A percentile compares a stretch with the other conserved stretches of the same genome.
These are phyloP conservation scores for Pittosporum tobira DNA, from an alignment of 129 eudicot genomes.

Conservation along the genomic window DNA sequence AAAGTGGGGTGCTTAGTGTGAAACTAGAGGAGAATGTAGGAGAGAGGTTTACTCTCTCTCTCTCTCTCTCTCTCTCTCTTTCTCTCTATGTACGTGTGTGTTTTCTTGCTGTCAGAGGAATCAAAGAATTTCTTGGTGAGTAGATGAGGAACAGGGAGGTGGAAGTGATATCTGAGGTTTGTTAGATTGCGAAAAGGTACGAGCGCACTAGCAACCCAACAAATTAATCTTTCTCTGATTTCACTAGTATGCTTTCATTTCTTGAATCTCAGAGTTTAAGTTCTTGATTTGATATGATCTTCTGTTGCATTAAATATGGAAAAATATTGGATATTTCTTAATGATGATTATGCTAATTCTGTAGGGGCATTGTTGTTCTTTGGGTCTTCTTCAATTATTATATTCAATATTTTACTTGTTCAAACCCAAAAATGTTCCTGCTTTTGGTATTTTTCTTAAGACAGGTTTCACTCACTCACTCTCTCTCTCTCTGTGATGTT, in stretches of 20 bases:
- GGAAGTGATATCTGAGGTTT: neutral
- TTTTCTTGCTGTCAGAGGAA: slow-evolving; percentile 5
- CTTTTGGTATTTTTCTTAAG: no score
- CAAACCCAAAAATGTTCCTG: no score
- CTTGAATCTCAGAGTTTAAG: neutral
- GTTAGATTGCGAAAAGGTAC: slow-evolving; percentile 1
- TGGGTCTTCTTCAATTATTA: neutral
- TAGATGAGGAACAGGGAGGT: neutral
- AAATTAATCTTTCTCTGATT: neutral
- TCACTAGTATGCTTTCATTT: neutral
- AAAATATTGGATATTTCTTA: slow-evolving; percentile 2
- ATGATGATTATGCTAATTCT: neutral
- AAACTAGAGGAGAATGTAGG: neutral
- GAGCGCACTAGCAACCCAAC: neutral
- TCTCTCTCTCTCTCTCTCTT: no score
- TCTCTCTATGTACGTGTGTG: neutral
- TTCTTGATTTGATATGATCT: neutral
- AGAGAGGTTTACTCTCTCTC: neutral
- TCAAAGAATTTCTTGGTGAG: slow-evolving; percentile 3
- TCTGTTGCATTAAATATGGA: neutral
- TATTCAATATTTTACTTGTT: neutral
- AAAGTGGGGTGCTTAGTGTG: slow-evolving; percentile 11
- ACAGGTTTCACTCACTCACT: no score
- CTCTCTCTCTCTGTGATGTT: no score
- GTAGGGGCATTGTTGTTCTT: neutral